Evolutionary conservation across 2,329 filamentous ascomycete species (phyloP).

Genomic region (Diplodia corticola): DNA sequence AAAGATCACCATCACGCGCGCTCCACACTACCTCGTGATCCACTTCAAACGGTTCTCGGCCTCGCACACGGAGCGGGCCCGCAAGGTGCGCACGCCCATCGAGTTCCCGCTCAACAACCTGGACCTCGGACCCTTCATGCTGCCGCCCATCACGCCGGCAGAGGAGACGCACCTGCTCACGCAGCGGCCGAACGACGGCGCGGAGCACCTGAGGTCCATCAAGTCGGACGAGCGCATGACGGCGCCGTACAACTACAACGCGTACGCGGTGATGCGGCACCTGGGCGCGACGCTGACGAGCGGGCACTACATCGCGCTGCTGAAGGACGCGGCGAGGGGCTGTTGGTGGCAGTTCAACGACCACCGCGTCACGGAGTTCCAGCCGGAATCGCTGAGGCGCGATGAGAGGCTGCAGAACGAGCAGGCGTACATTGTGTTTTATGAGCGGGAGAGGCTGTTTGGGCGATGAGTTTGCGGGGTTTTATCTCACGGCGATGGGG

Average conservation of each 20-base stretch:
- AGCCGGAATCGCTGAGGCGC: constrained; percentile 52
- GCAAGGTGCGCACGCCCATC: constrained; percentile 71
- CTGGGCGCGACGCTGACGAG: constrained; percentile 65
- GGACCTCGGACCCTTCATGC: constrained; percentile 61
- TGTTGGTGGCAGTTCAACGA: constrained; percentile 66
- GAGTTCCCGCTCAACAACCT: constrained; percentile 75
- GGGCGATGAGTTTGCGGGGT: background rate
- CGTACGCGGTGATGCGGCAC: constrained; percentile 83
- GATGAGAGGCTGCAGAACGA: constrained; percentile 60
- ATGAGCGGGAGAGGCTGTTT: constrained; percentile 43
- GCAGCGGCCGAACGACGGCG: constrained; percentile 28
- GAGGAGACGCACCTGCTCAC: constrained; percentile 40
- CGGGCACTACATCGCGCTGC: constrained; percentile 78
- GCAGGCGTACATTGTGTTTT: constrained; percentile 67
- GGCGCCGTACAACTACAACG: constrained; percentile 73
- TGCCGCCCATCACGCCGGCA: constrained; percentile 47
- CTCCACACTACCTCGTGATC: constrained; percentile 77
- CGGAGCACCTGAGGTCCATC: constrained; percentile 33
- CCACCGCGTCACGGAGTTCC: constrained; percentile 53
- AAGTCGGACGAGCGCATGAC: constrained; percentile 47
- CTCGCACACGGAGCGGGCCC: constrained; percentile 55
- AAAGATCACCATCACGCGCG: constrained; percentile 71
- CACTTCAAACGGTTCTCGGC: constrained; percentile 71
- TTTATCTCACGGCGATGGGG: background rate
- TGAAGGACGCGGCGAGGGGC: constrained; percentile 50